Evolutionary conservation across 225 moss, liverwort and hornwort species (phyloP).

Genomic region (Neckera pumila): DNA sequence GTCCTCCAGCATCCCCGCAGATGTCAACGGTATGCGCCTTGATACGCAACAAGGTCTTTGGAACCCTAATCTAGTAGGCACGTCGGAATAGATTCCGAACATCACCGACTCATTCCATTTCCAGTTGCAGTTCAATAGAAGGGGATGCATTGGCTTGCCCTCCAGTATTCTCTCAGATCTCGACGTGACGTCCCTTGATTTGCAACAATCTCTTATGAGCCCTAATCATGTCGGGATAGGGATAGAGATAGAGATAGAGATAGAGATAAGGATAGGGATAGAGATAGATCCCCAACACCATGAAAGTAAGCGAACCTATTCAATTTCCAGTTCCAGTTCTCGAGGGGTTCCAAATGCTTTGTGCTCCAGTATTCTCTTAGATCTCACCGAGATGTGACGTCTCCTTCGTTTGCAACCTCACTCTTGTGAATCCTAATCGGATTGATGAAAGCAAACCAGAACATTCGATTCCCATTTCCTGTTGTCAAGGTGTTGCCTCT

Average conservation of each 20-base stretch:
- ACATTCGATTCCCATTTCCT: neutral
- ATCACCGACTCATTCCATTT: neutral
- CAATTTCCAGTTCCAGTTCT: neutral
- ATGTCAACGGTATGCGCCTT: neutral
- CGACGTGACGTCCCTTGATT: neutral
- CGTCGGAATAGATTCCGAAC: neutral
- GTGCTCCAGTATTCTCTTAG: neutral
- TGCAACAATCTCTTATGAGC: neutral
- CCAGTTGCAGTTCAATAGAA: neutral
- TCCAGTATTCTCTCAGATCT: neutral
- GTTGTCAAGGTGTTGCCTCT: neutral
- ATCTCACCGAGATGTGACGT: neutral
- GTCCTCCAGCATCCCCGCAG: neutral
- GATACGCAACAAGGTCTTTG: neutral
- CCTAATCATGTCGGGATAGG: neutral
- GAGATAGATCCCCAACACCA: neutral
- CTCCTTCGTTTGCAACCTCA: neutral
- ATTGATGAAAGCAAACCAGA: neutral
- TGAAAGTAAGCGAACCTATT: neutral
- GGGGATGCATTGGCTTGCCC: neutral
- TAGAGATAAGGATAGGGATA: neutral
- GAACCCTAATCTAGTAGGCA: neutral
- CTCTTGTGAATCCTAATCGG: neutral
- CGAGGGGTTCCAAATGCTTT: neutral
- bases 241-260: neutral